Conservation (phyloP, 257 asterid species). For the Nicotiana attenuata region DNA sequence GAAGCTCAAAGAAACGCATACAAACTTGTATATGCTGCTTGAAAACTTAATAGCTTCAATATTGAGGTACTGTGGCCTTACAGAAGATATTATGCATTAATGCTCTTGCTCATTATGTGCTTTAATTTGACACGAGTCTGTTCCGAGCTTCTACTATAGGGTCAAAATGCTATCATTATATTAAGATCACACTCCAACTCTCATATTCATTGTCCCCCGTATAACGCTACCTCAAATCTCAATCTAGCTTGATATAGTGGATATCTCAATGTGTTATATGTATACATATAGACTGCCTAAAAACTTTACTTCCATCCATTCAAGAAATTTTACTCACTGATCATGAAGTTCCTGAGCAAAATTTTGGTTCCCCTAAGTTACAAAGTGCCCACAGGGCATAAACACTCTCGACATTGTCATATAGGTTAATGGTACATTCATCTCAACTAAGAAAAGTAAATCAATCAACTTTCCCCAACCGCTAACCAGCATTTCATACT, state of each 20-base stretch:
- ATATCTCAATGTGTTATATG: neutral
- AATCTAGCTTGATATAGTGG: neutral
- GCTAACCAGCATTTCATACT: neutral
- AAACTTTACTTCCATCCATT: neutral
- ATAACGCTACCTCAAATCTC: neutral
- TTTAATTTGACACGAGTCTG: neutral
- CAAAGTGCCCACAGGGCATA: neutral
- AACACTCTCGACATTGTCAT: neutral
- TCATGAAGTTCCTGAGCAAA: neutral
- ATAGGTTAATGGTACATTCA: neutral
- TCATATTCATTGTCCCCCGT: neutral
- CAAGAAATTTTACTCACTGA: neutral
- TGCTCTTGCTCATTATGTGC: neutral
- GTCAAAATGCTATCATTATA: neutral
- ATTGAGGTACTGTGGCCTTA: neutral
- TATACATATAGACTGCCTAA: neutral
- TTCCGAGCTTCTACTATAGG: neutral
- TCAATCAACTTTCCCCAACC: neutral
- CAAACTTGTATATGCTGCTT: neutral
- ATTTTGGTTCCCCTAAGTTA: neutral
- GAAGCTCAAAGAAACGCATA: neutral
- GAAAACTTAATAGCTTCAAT: neutral
- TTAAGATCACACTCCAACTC: neutral
- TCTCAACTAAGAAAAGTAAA: neutral
- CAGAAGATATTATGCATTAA: neutral